Evolutionary conservation across 148 eudicot species (phyloP).

Genomic region (Hydrangea macrophylla): DNA sequence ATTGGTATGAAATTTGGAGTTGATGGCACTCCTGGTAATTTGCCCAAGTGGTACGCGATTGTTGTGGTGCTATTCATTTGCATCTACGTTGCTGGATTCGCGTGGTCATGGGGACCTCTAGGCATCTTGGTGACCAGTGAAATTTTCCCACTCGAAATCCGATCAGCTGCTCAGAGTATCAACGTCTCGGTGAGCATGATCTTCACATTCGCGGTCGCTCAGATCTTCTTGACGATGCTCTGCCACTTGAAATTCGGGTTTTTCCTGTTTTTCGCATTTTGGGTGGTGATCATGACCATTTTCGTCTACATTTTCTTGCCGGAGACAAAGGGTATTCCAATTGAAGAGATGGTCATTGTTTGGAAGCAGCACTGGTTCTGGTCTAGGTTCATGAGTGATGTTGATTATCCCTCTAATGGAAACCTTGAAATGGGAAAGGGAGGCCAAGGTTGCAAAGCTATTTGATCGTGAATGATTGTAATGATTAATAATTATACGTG

Average conservation of each 20-base stretch:
- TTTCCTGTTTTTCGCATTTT: slow-evolving; percentile 42
- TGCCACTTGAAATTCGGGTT: slow-evolving; percentile 38
- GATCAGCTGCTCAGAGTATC: slow-evolving; percentile 40
- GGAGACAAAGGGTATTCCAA: slow-evolving; percentile 41
- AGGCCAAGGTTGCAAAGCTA: not conserved
- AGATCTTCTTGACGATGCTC: slow-evolving; percentile 33
- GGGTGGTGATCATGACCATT: slow-evolving; percentile 34
- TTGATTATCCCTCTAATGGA: not conserved
- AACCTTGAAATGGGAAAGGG: not conserved
- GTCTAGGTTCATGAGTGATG: slow-evolving; percentile 23
- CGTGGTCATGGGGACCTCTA: slow-evolving; percentile 52
- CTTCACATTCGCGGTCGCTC: slow-evolving; percentile 38
- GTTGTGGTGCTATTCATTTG: slow-evolving; percentile 33
- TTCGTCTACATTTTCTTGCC: slow-evolving; percentile 40
- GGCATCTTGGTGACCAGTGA: slow-evolving; percentile 49
- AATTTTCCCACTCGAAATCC: slow-evolving; percentile 42
- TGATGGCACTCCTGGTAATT: slow-evolving; percentile 17
- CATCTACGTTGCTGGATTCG: slow-evolving; percentile 40
- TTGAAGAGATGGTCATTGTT: slow-evolving; percentile 35
- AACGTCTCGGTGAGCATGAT: slow-evolving; percentile 31
- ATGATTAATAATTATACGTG: not conserved
- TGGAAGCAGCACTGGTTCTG: slow-evolving; percentile 48
- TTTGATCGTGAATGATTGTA: not conserved
- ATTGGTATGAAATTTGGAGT: slow-evolving; percentile 30
- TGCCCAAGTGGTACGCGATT: slow-evolving; percentile 28